Conservation (phyloP, 2,329 filamentous ascomycete genomes). For the Fusarium brachygibbosum region DNA sequence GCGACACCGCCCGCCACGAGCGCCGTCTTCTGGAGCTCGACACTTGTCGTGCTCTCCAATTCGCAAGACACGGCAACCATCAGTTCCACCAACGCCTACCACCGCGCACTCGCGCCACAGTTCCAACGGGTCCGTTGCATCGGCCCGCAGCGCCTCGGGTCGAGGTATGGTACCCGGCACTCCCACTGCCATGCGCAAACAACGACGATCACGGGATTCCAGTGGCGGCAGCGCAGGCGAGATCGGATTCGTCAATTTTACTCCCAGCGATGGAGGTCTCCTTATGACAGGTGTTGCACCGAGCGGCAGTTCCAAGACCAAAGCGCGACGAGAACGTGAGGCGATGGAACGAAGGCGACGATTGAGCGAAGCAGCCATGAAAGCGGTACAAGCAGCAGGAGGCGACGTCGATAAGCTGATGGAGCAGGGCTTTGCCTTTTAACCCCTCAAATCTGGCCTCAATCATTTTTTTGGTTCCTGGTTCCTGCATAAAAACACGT, state of each 20-base stretch:
- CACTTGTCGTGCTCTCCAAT: constrained; percentile 59
- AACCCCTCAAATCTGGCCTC: constrained; percentile 11
- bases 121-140: constrained; percentile 56
- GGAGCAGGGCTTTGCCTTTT: constrained; percentile 64
- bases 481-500: constrained; percentile 33
- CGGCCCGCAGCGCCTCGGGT: constrained; percentile 55
- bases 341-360: constrained; percentile 80
- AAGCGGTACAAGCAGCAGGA: constrained; percentile 77
- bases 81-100: constrained; percentile 57
- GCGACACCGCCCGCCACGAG: constrained; percentile 63
- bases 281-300: constrained; percentile 93
- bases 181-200: constrained; percentile 57
- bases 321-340: constrained; percentile 91
- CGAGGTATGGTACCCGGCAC: constrained; percentile 57
- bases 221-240: constrained; percentile 50
- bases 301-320: constrained; percentile 92
- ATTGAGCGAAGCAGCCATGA: constrained; percentile 76
- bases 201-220: constrained; percentile 55
- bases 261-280: constrained; percentile 79
- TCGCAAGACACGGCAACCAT: constrained; percentile 60
- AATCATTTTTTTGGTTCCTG: constrained; percentile 18
- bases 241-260: constrained; percentile 89
- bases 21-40: constrained; percentile 67
- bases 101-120: constrained; percentile 57
- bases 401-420: constrained; percentile 72